Percentiles rank a stretch among this genome's conserved stretches.
Evolutionary conservation across 2,329 filamentous ascomycete species (phyloP).

Genomic region (Alternaria viburni): DNA sequence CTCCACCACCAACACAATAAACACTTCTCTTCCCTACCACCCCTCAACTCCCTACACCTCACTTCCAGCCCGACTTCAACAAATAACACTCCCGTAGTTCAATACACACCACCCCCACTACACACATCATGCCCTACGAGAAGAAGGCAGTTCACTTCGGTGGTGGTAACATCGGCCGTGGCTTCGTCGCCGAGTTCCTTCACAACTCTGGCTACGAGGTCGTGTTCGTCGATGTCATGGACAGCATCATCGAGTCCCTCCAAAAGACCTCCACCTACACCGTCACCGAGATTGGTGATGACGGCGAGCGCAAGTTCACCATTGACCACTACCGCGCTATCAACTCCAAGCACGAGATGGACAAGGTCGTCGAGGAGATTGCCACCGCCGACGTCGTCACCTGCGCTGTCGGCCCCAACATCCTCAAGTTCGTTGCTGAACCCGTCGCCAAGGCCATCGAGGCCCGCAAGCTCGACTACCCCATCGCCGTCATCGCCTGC

Average conservation of each 20-base stretch:
- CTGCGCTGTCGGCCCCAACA: constrained; percentile 94
- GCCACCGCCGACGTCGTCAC: constrained; percentile 88
- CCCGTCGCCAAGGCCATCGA: constrained; percentile 95
- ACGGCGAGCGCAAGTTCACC: constrained; percentile 78
- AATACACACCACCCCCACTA: constrained; percentile 13
- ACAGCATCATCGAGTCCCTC: constrained; percentile 78
- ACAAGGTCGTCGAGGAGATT: constrained; percentile 83
- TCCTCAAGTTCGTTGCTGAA: constrained; percentile 94
- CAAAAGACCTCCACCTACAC: constrained; percentile 80
- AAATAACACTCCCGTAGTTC: constrained; percentile 24
- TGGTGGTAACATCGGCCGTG: constrained; percentile 61
- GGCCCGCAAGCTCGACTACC: constrained; percentile 68
- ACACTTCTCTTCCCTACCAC: constrained; percentile 3
- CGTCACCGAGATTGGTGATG: constrained; percentile 88
- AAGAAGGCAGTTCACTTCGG: constrained; percentile 62
- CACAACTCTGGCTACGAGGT: constrained; percentile 96
- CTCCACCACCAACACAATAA: constrained; percentile 12
- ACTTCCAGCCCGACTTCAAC: constrained; percentile 4
- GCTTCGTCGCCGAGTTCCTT: constrained; percentile 67
- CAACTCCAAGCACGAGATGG: constrained; percentile 88
- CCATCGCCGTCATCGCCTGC: constrained; percentile 92
- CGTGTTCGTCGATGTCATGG: constrained; percentile 93
- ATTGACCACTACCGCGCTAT: constrained; percentile 97
- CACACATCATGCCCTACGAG: constrained; percentile 44
- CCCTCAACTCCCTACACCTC: background rate